These are phyloP conservation scores for Solanum sparsipilum DNA, from an alignment of 257 asterid species.

Conservation along the genomic window DNA sequence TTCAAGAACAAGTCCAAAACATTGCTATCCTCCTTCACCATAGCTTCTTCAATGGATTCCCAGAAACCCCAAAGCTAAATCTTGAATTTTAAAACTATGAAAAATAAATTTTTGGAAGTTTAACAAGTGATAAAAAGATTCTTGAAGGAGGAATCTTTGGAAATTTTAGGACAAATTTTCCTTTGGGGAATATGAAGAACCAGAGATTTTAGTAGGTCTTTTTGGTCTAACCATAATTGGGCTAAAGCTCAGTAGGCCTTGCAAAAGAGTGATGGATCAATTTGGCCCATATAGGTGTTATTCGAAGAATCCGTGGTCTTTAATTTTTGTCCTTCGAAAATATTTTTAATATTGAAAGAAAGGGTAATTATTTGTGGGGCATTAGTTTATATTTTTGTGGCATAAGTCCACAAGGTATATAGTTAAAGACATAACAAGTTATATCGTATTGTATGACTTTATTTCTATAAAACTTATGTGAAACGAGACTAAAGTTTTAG, in stretches of 20 bases:
- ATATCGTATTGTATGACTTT: not conserved
- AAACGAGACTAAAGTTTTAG: too few relatives aligned
- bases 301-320: not conserved
- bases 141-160: not conserved
- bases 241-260: not conserved
- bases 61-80: conserved; percentile 2
- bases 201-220: not conserved
- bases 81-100: not conserved
- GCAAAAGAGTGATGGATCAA: not conserved
- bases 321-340: not conserved
- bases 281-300: not conserved
- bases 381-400: too few relatives aligned
- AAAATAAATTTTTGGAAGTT: not conserved
- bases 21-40: not conserved
- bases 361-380: not conserved
- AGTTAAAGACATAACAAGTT: not conserved
- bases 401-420: not conserved
- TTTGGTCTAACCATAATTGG: not conserved
- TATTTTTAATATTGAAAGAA: too few relatives aligned
- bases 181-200: not conserved
- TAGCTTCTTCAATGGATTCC: not conserved
- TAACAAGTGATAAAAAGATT: not conserved
- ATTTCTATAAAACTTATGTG: not conserved
- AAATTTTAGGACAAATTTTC: not conserved
- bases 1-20: conserved; percentile 24